These are phyloP conservation scores for Leptodontidium sp. DNA, from an alignment of 2,329 filamentous ascomycete species.

Conservation along the genomic window DNA sequence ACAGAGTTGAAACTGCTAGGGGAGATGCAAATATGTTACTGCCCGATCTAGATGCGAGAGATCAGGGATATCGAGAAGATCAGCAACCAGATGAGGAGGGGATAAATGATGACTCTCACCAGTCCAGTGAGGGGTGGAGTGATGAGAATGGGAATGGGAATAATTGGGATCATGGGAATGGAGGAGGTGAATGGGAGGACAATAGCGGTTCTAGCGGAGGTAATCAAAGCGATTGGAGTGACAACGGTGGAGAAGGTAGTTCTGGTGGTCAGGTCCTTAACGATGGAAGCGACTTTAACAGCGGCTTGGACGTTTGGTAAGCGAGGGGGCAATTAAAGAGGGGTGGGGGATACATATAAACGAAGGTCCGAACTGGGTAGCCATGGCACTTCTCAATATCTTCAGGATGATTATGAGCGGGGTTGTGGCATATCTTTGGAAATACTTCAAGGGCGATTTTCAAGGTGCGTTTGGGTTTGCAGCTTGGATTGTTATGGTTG, in stretches of 20 bases:
- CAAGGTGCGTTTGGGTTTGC: slow-evolving; percentile 29
- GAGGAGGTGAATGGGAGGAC: neutral
- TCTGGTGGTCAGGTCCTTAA: neutral
- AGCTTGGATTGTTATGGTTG: slow-evolving; percentile 22
- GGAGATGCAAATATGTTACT: no score
- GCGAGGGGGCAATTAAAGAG: neutral
- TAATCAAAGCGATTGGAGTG: neutral
- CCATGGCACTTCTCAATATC: neutral
- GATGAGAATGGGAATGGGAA: no score
- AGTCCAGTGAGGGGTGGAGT: no score
- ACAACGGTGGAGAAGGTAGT: neutral
- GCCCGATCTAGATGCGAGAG: no score
- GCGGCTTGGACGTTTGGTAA: no score
- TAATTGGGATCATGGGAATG: neutral
- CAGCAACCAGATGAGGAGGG: no score
- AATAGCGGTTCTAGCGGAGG: neutral
- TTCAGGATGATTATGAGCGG: slow-evolving; percentile 17
- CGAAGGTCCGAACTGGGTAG: neutral
- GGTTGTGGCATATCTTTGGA: slow-evolving; percentile 23
- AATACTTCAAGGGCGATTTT: slow-evolving; percentile 23
- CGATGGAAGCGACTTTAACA: neutral
- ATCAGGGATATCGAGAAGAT: no score
- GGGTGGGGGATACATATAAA: slow-evolving; percentile 15
- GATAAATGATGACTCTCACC: no score
- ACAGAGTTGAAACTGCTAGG: no score